Conservation (phyloP, 108 stramenopile species). For the Cyclotella choctawhatcheeana region DNA sequence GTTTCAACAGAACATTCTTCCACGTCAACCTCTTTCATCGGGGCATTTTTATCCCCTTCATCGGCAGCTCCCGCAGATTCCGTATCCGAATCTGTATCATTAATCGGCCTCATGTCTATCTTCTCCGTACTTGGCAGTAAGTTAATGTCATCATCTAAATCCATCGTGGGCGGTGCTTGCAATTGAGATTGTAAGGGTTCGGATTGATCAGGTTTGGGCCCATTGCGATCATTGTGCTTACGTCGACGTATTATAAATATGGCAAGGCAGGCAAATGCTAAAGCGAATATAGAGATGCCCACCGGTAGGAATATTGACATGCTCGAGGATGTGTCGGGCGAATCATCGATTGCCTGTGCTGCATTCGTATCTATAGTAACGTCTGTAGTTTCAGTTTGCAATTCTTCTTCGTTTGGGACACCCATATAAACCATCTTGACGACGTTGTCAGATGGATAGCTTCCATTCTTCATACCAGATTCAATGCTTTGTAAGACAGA, state of each 20-base stretch:
- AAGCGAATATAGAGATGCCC: not conserved
- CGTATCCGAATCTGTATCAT: conserved; percentile 8
- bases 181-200: not conserved
- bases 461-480: conserved; percentile 6
- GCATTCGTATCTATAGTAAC: not conserved
- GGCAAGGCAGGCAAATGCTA: not conserved
- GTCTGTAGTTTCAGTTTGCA: not conserved
- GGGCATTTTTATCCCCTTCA: not conserved
- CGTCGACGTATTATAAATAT: not conserved
- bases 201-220: not conserved
- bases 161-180: conserved; percentile 1
- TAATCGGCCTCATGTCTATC: conserved; percentile 12
- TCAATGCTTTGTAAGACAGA: not conserved
- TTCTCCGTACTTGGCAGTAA: conserved; percentile 3
- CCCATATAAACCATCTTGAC: conserved; percentile 5
- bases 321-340: not conserved
- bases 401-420: not conserved
- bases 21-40: not conserved
- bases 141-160: conserved; percentile 22
- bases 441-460: conserved; percentile 1
- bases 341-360: not conserved
- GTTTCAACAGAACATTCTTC: not conserved
- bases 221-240: conserved; percentile 3
- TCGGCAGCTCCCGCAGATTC: not conserved
- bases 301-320: not conserved